Percentiles rank a stretch among this genome's conserved stretches.
Evolutionary conservation across 495 filamentous ascomycete genomes (phyloP).

Genomic region (Hypomontagnella monticulosa): DNA sequence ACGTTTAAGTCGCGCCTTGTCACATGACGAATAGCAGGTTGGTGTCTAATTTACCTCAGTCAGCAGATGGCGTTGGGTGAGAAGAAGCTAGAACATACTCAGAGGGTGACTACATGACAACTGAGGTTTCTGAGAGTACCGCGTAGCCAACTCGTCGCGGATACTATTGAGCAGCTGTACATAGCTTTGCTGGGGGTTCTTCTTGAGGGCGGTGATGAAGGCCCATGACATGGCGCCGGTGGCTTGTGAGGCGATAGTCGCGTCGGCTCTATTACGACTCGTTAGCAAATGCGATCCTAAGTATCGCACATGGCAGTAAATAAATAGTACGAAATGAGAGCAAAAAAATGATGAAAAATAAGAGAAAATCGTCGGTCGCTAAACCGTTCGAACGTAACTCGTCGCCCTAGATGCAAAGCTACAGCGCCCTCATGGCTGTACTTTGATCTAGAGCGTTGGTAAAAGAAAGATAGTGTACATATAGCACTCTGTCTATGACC

Average conservation of each 20-base stretch:
- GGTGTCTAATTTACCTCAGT: constrained; percentile 52
- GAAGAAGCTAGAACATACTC: constrained; percentile 67
- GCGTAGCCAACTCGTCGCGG: constrained; percentile 85
- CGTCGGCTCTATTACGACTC: constrained; percentile 62
- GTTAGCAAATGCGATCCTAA: constrained; percentile 3
- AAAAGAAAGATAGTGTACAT: constrained; percentile 36
- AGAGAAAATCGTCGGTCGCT: background rate
- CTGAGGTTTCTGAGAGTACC: constrained; percentile 97
- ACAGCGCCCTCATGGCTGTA: constrained; percentile 45
- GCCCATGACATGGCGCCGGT: constrained; percentile 99
- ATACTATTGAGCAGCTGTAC: constrained; percentile 95
- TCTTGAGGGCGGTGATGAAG: constrained; percentile 92
- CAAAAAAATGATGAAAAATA: background rate
- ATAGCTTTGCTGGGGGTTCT: constrained; percentile 98
- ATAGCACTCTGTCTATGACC: constrained; percentile 14
- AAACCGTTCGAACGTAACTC: constrained; percentile 61
- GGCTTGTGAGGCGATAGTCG: constrained; percentile 78
- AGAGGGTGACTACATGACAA: constrained; percentile 95
- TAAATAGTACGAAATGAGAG: background rate
- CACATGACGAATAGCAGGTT: constrained; percentile 64
- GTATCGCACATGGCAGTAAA: background rate
- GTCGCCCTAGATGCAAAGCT: constrained; percentile 62
- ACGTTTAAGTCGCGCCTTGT: constrained; percentile 21
- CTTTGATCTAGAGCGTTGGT: constrained; percentile 54
- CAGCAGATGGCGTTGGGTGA: constrained; percentile 34